Base-by-base conservation (phyloP, 2,329 filamentous ascomycete genomes). In the Aureobasidium mangrovei region DNA sequence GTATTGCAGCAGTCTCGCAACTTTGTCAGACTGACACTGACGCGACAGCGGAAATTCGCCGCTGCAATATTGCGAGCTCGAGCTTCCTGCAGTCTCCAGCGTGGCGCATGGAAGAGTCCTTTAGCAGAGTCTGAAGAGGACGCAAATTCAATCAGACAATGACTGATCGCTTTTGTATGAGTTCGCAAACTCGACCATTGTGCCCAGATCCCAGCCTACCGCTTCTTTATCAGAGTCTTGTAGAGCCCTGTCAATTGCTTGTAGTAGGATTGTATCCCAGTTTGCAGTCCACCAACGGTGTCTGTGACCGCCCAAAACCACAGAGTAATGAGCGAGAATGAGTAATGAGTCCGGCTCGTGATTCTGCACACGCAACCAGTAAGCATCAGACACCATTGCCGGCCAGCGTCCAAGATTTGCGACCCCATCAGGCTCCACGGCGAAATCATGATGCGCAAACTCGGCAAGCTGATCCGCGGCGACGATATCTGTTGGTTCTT, bases 331-430 rank as follows among this genome's bases (percentile, higher is more conserved):
- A 3, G 54, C 35, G 10, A 65, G 53, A 2, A 64, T 56, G 29
- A 60, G 46, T 3, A 64, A 51, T 9, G 63, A 59, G 24, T 59
- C 53, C 3, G 58, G 55, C 32, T 60, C 51, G 12, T 59, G 59
- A 27, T 59, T 56, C 29, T 58, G 55, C 1, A 62, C 45, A 8
- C 60, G 58, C 7, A 48, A 36, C 39, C 58, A 61, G 36, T 61
- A 64, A 0, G 55, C 56, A n/a, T 64, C 61, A 3, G 60, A 55
- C 4, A 61, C 56, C 53, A 62, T 53, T 1, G 62, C 58, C 8
- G 62, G 62, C 41, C 61, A 63, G 26, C 60, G 58, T 4, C 59
- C 60, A 33, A 64, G 57, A 8, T 57, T 58, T 43, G 59, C 52
- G 8, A 61, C 45, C 18, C 63, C 60, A 27, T 43, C 53, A 7